Conservation (phyloP, 2,329 filamentous ascomycete species). For the Calonectria montana region DNA sequence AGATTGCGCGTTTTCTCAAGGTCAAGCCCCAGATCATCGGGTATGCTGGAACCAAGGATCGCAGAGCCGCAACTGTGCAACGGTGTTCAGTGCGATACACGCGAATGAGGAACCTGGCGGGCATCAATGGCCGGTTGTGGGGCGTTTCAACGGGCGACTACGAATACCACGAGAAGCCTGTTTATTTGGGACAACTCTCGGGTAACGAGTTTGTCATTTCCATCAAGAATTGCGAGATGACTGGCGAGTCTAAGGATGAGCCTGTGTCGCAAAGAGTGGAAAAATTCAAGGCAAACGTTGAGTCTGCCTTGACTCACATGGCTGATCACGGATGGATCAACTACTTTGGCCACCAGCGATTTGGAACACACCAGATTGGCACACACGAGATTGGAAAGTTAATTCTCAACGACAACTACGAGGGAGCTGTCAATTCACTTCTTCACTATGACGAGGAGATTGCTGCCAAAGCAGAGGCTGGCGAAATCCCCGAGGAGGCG, state of each 20-base stretch:
- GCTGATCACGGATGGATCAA: slow-evolving; percentile 88
- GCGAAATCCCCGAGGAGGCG: slow-evolving; percentile 54
- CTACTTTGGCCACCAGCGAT: slow-evolving; percentile 97
- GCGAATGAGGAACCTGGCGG: slow-evolving; percentile 69
- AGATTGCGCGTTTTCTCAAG: slow-evolving; percentile 79
- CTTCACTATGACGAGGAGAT: slow-evolving; percentile 77
- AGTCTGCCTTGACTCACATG: slow-evolving; percentile 74
- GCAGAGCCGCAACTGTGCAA: slow-evolving; percentile 87
- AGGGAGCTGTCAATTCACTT: slow-evolving; percentile 82
- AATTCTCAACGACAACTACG: slow-evolving; percentile 84
- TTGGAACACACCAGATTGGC: slow-evolving; percentile 87
- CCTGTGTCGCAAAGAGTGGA: slow-evolving; percentile 44
- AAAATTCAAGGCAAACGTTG: slow-evolving; percentile 54
- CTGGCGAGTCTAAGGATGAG: slow-evolving; percentile 47
- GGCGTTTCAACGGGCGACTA: slow-evolving; percentile 82
- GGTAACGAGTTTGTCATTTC: slow-evolving; percentile 97
- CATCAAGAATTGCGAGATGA: slow-evolving; percentile 83
- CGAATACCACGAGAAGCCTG: slow-evolving; percentile 75
- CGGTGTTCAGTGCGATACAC: slow-evolving; percentile 73
- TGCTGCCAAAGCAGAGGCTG: slow-evolving; percentile 57
- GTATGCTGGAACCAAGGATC: slow-evolving; percentile 89
- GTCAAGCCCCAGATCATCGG: slow-evolving; percentile 80
- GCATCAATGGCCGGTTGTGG: slow-evolving; percentile 72
- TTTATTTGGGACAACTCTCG: slow-evolving; percentile 84
- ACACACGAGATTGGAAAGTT: slow-evolving; percentile 88